These are phyloP conservation scores for Periglandula ipomoeae DNA, from an alignment of 2,329 filamentous ascomycete genomes.

Conservation along the genomic window DNA sequence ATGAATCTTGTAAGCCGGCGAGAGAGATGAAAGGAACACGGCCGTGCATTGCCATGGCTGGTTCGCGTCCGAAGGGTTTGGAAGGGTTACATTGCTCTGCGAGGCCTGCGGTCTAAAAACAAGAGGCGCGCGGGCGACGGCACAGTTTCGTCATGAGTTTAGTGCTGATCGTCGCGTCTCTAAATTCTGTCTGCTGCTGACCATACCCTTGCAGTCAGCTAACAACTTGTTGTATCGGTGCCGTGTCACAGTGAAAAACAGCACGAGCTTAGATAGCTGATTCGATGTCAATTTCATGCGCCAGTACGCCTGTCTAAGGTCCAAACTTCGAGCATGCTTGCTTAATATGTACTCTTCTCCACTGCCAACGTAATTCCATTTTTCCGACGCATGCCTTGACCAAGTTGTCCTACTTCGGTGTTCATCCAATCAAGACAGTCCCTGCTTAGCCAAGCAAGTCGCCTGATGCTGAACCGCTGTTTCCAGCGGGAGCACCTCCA, in stretches of 20 bases:
- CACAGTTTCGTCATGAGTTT: background rate
- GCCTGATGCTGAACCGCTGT: conserved; percentile 32
- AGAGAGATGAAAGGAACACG: conserved; percentile 6
- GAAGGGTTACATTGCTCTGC: background rate
- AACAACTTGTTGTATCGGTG: too few relatives aligned
- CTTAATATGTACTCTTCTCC: conserved; percentile 1
- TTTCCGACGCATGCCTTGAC: background rate
- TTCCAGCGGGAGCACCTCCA: conserved; percentile 16
- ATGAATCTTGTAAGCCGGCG: background rate
- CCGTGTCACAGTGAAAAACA: too few relatives aligned
- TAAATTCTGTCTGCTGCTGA: too few relatives aligned
- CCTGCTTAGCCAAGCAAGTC: conserved; percentile 37
- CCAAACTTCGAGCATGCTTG: conserved; percentile 22
- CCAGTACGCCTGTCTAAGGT: conserved; percentile 33
- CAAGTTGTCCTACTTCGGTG: background rate
- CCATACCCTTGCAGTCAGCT: too few relatives aligned
- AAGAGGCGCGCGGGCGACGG: background rate
- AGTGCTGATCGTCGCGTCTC: background rate
- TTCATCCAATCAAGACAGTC: background rate
- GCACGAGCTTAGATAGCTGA: conserved; percentile 9
- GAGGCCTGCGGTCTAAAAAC: background rate
- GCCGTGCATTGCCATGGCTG: background rate
- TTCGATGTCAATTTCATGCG: conserved; percentile 26
- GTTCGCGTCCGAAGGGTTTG: background rate
- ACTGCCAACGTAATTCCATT: background rate